These are phyloP conservation scores for Cladobotryum protrusum DNA, from an alignment of 2,329 filamentous ascomycete genomes.

Conservation along the genomic window DNA sequence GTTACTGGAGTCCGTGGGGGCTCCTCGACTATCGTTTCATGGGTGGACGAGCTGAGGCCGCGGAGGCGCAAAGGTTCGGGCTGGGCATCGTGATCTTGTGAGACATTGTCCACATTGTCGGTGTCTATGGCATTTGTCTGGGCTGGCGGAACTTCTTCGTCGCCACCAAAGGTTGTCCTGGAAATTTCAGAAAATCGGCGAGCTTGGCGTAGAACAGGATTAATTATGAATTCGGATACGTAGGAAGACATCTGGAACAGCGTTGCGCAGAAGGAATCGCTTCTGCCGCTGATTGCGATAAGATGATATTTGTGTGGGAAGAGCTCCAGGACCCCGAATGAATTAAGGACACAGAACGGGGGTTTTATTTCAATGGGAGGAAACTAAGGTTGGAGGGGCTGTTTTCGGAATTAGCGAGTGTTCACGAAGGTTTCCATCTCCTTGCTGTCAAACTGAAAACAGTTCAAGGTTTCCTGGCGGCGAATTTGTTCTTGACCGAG, in stretches of 20 bases:
- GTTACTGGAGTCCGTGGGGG: conserved; percentile 15
- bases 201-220: conserved; percentile 60
- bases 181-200: conserved; percentile 54
- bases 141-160: conserved; percentile 22
- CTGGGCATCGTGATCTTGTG: conserved; percentile 13
- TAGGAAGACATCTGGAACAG: conserved; percentile 50
- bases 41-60: conserved; percentile 28
- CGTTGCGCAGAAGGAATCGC: not conserved
- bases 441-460: not conserved
- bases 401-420: not conserved
- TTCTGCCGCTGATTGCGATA: not conserved
- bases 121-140: conserved; percentile 22
- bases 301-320: not conserved
- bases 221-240: conserved; percentile 60
- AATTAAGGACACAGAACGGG: not conserved
- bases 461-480: not conserved
- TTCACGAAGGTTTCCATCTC: conserved; percentile 1
- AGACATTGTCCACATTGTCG: conserved; percentile 16
- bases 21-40: conserved; percentile 29
- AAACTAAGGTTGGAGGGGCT: not conserved
- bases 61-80: conserved; percentile 22
- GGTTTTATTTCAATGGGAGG: not conserved
- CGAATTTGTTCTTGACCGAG: too few relatives aligned
- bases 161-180: conserved; percentile 31
- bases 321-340: not conserved